These are phyloP conservation scores for Daedalea quercina DNA, from an alignment of 768 basidiomycete genomes.

Conservation along the genomic window DNA sequence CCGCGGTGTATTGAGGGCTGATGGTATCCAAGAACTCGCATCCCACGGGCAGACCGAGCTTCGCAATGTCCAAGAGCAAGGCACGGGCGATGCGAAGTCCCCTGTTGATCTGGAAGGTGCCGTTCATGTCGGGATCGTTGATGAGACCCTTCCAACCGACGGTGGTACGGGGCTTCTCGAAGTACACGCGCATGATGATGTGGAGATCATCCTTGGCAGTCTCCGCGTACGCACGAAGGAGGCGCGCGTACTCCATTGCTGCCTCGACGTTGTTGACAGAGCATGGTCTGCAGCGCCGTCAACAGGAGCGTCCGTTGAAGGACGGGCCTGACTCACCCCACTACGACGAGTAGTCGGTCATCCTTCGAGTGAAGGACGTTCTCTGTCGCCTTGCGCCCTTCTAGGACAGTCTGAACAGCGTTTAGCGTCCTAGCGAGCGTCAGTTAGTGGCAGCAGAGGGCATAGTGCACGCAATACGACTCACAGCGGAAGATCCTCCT, in stretches of 20 bases:
- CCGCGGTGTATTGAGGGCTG: constrained; percentile 85
- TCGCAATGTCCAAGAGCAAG: constrained; percentile 82
- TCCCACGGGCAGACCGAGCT: constrained; percentile 88
- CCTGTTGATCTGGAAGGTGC: constrained; percentile 92
- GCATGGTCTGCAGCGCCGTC: constrained; percentile 57
- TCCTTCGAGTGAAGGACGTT: constrained; percentile 79
- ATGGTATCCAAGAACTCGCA: constrained; percentile 91
- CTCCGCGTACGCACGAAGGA: constrained; percentile 76
- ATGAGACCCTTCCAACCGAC: constrained; percentile 99
- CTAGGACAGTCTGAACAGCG: constrained; percentile 83
- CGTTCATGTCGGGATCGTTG: constrained; percentile 94
- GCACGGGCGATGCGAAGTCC: constrained; percentile 86
- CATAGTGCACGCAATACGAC: constrained; percentile 16
- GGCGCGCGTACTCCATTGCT: constrained; percentile 80
- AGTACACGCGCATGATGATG: constrained; percentile 98
- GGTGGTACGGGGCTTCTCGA: constrained; percentile 93
- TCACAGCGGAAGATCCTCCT: constrained; percentile 88
- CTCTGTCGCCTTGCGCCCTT: constrained; percentile 76
- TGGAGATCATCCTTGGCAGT: constrained; percentile 76
- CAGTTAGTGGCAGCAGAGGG: neutral
- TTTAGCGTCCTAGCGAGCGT: constrained; percentile 45
- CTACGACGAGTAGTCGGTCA: constrained; percentile 88
- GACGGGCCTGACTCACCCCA: constrained; percentile 50
- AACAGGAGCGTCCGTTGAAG: neutral
- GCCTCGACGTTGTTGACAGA: constrained; percentile 88